A percentile compares a stretch with the other conserved stretches of the same genome.
These are phyloP conservation scores for Mycena citricolor DNA, from an alignment of 1,284 basidiomycete genomes.

Conservation along the genomic window DNA sequence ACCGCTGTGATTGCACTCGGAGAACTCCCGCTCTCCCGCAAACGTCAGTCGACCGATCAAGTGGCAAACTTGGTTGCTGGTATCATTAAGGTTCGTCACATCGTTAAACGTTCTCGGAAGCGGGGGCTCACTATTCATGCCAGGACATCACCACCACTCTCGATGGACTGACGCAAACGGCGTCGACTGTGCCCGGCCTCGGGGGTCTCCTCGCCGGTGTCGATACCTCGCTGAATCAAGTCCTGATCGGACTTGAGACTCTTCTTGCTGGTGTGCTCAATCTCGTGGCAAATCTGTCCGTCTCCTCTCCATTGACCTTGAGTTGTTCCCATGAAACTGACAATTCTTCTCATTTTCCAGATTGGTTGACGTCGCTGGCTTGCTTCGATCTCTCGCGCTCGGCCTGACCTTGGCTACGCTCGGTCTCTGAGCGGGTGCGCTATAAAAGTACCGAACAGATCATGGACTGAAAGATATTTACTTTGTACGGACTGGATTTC, in stretches of 20 bases:
- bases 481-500: no score
- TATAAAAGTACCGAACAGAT: no score
- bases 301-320: background rate
- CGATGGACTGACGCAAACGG: constrained; percentile 19
- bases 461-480: no score
- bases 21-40: constrained; percentile 18
- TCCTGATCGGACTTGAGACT: constrained; percentile 29
- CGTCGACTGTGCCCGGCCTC: constrained; percentile 25
- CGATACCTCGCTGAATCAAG: constrained; percentile 30
- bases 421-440: constrained; percentile 19
- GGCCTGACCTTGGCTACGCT: constrained; percentile 20
- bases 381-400: constrained; percentile 15
- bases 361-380: constrained; percentile 18
- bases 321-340: background rate
- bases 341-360: background rate
- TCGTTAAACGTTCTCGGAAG: no score
- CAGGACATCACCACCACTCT: constrained; percentile 30
- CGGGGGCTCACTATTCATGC: background rate
- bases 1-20: constrained; percentile 26
- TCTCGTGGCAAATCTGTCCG: constrained; percentile 32
- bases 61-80: constrained; percentile 29
- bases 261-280: constrained; percentile 32
- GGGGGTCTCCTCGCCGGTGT: constrained; percentile 28
- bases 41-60: constrained; percentile 26
- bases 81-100: constrained; percentile 26